phyloP scores from a whole-genome alignment of 352 stramenopile genomes.

The Aphanomyces astaci region DNA sequence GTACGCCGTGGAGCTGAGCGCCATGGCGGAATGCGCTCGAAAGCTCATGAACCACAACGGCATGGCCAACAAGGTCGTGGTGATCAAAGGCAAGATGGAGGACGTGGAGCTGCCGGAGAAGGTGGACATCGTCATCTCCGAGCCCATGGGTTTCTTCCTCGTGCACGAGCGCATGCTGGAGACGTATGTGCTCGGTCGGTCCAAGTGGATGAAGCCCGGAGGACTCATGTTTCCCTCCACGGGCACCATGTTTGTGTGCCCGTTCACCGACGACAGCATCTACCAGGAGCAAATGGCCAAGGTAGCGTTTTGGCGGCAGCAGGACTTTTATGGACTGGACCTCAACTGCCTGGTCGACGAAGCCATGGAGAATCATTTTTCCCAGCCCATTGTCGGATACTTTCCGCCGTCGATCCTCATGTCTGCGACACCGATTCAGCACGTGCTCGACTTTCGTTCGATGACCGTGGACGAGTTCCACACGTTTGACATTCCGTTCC shows the following conservation, averaged over 20 bases:
- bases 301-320: conserved; percentile 92
- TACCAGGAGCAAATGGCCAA: conserved; percentile 90
- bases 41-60: conserved; percentile 93
- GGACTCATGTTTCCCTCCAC: conserved; percentile 96
- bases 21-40: conserved; percentile 96
- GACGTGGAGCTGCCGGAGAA: conserved; percentile 92
- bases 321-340: conserved; percentile 96
- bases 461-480: conserved; percentile 73
- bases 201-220: conserved; percentile 90
- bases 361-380: conserved; percentile 97
- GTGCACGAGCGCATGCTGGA: conserved; percentile 99
- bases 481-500: conserved; percentile 87
- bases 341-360: conserved; percentile 88
- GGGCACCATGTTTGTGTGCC: conserved; percentile 95
- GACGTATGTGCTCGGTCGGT: conserved; percentile 91
- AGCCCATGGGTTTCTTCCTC: conserved; percentile 99
- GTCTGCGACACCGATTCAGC: conserved; percentile 40
- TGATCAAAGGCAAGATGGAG: conserved; percentile 97
- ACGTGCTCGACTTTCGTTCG: conserved; percentile 82
- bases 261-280: conserved; percentile 92
- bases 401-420: conserved; percentile 78
- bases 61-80: conserved; percentile 92
- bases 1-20: conserved; percentile 93
- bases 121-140: conserved; percentile 98
- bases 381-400: conserved; percentile 92